Base-by-base conservation (phyloP, 2,329 filamentous ascomycete genomes). In the Clonostachys byssicola region DNA sequence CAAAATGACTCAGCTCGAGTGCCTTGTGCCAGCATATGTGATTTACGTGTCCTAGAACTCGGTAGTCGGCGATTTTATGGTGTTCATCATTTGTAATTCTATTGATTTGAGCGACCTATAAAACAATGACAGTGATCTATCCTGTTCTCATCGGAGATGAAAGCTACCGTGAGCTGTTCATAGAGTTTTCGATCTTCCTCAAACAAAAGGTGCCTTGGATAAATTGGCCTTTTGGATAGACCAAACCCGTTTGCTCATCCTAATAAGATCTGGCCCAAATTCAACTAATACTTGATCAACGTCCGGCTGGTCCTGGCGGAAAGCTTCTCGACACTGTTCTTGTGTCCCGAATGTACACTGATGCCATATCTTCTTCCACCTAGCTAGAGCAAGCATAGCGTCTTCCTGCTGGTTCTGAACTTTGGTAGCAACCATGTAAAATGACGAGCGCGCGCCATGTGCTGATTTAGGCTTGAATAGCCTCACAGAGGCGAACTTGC, bases 341-440 rank as follows among this genome's bases (percentile, higher is more conserved):
- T 66, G 59, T 0, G 51, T 49, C 4, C 55, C 60, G 47, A 78
- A 68, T 0, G 71, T 77, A 4, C 66, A 61, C 1, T 49, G 34
- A 34, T 50, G 60, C 70, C 69, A 80, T 6, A 38, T 38, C 47
- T 16, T 45, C 52, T 71, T 73, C 71, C 72, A 79, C 5, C 13
- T 42, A 4, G 52, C 40, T 2, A 79, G 50, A 0, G 72, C 68
- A 9, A 48, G 30, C 0, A 55, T 3, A 0, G 72, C 74, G 30
- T 62, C 57, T 0, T 52, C 40, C n/a, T 51, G 49, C 5, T 58
- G 39, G 6, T 60, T 60, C 40, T 66, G 59, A 0, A 81, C 60
- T 4, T 69, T 53, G 2, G 56, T 67, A 3, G 75, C 76, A 12
- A 81, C 50, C 54, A 80, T 60, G 54, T 82, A 81, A 51, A 80